Conservation (phyloP, 2,329 filamentous ascomycete genomes). For the Colletotrichum tofieldiae region DNA sequence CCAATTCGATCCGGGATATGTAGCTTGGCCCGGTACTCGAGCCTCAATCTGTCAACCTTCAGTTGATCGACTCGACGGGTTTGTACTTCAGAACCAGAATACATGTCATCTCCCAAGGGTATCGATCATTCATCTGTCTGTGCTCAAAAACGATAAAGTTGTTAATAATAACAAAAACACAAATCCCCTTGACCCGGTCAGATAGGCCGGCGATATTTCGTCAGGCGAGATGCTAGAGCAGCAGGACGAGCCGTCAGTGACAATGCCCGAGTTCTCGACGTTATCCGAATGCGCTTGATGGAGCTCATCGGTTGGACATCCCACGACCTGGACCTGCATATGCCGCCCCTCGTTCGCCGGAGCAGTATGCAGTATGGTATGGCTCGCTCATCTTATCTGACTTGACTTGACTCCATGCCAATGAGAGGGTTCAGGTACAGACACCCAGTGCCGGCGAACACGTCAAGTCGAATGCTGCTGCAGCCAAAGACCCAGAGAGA, state of each 20-base stretch:
- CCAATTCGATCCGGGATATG: constrained; percentile 7
- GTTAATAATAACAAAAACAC: background rate
- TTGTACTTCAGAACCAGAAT: background rate
- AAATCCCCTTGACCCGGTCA: background rate
- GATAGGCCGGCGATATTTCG: constrained; percentile 5
- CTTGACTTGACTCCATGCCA: background rate
- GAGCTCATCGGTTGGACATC: constrained; percentile 7
- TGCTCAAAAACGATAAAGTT: background rate
- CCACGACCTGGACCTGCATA: constrained; percentile 4
- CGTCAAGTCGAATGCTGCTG: background rate
- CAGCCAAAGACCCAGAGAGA: constrained; percentile 4
- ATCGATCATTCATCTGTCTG: constrained; percentile 12
- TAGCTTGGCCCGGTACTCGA: constrained; percentile 1
- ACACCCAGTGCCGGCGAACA: background rate
- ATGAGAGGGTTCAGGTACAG: constrained; percentile 1
- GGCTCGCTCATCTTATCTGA: background rate
- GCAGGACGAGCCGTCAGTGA: constrained; percentile 5
- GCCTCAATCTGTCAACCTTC: constrained; percentile 10
- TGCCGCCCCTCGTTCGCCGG: background rate
- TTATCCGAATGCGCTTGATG: constrained; percentile 24
- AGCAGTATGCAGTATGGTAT: constrained; percentile 1
- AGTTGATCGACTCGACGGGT: background rate
- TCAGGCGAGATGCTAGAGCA: constrained; percentile 14
- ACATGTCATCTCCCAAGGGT: constrained; percentile 4
- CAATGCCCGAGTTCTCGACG: background rate